Conservation (phyloP, 805 yeast genomes). For the Suhomyces tanzawaensis region DNA sequence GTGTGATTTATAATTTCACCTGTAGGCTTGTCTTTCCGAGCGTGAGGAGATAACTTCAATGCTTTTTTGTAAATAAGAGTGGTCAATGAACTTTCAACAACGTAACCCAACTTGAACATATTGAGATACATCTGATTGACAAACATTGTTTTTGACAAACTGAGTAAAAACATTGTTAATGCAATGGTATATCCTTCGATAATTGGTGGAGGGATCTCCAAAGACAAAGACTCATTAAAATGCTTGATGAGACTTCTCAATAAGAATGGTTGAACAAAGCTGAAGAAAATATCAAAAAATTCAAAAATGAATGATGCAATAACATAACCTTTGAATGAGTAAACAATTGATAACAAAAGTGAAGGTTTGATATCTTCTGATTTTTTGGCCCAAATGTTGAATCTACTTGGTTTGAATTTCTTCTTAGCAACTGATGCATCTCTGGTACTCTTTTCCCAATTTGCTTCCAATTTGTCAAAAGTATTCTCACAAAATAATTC, state of each 20-base stretch:
- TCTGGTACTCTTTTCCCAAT: slow-evolving; percentile 21
- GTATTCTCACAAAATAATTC: slow-evolving; percentile 15
- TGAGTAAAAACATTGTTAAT: slow-evolving; percentile 22
- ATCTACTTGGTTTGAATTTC: slow-evolving; percentile 1
- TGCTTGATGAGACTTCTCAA: slow-evolving; percentile 28
- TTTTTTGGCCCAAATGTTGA: neutral
- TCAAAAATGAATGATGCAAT: slow-evolving; percentile 15
- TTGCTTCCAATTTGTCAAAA: slow-evolving; percentile 15
- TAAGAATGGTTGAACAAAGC: slow-evolving; percentile 28
- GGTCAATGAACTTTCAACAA: slow-evolving; percentile 21
- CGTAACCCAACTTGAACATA: slow-evolving; percentile 13
- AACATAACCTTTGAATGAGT: slow-evolving; percentile 14
- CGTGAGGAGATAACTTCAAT: slow-evolving; percentile 28
- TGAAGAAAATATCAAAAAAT: slow-evolving; percentile 20
- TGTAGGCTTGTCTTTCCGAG: slow-evolving; percentile 28
- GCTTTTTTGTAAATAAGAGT: slow-evolving; percentile 29
- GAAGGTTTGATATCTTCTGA: slow-evolving; percentile 18
- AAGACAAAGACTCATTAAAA: slow-evolving; percentile 13
- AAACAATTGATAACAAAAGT: slow-evolving; percentile 19
- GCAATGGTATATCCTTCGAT: slow-evolving; percentile 28
- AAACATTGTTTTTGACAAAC: slow-evolving; percentile 21
- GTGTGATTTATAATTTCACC: slow-evolving; percentile 36
- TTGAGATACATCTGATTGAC: slow-evolving; percentile 20
- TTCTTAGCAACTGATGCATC: slow-evolving; percentile 8
- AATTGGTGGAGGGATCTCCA: slow-evolving; percentile 13